phyloP scores from a whole-genome alignment of 768 basidiomycete species.

The Collybia nuda region DNA sequence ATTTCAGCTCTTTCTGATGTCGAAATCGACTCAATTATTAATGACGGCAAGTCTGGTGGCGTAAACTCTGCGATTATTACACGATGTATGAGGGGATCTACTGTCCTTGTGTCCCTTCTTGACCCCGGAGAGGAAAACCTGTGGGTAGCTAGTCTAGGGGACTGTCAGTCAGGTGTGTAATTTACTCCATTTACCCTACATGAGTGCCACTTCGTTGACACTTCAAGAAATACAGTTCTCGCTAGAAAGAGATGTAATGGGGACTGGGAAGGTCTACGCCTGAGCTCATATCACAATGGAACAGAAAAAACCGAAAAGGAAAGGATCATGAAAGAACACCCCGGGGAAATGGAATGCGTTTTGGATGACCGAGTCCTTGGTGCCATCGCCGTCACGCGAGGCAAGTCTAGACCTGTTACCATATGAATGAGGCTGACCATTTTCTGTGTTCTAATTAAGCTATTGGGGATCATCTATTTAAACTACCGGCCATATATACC shows the following conservation, averaged over 20 bases:
- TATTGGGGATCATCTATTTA: constrained; percentile 55
- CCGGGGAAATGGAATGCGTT: constrained; percentile 43
- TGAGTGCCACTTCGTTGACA: not conserved
- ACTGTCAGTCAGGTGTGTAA: constrained; percentile 49
- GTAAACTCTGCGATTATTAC: constrained; percentile 32
- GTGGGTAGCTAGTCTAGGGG: constrained; percentile 59
- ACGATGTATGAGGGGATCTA: constrained; percentile 52
- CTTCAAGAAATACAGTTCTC: constrained; percentile 32
- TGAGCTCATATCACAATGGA: constrained; percentile 56
- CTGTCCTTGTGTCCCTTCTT: constrained; percentile 46
- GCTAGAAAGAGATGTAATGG: constrained; percentile 31
- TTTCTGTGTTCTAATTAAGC: constrained; percentile 27
- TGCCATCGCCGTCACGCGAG: constrained; percentile 56
- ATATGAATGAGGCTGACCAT: not conserved
- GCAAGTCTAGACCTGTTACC: constrained; percentile 23
- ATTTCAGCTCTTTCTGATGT: constrained; percentile 34
- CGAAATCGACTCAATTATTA: constrained; percentile 38
- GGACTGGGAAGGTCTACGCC: constrained; percentile 35
- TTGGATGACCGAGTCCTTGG: constrained; percentile 48
- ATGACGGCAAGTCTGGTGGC: constrained; percentile 31
- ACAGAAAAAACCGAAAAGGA: constrained; percentile 36
- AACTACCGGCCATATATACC: constrained; percentile 48
- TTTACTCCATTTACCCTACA: not conserved
- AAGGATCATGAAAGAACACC: constrained; percentile 44
- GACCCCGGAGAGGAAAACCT: constrained; percentile 41